Percentiles rank a stretch among this genome's conserved stretches.
Evolutionary conservation across 495 filamentous ascomycete species (phyloP).

Genomic region (Neurospora sublineolata): DNA sequence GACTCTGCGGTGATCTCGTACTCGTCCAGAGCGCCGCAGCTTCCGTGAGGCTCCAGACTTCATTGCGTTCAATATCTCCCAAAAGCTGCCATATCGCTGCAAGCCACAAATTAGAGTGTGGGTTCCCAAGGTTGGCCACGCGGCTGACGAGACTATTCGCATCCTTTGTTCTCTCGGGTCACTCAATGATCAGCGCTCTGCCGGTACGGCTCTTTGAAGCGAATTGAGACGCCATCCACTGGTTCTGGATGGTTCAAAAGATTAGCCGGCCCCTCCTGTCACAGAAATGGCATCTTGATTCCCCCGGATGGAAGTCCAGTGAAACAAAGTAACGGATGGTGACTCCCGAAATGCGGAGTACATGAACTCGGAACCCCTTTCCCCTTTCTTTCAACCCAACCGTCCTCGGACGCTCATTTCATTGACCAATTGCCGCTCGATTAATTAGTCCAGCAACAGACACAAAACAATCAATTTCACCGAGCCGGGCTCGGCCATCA

Average conservation of each 20-base stretch:
- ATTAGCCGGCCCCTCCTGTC: not conserved
- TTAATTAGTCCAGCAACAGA: not conserved
- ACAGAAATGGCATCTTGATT: not conserved
- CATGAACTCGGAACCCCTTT: not conserved
- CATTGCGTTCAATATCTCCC: not conserved
- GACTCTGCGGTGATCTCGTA: not conserved
- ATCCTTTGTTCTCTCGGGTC: not conserved
- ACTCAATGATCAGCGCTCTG: not conserved
- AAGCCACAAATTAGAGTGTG: not conserved
- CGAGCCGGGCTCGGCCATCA: not conserved
- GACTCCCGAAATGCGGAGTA: not conserved
- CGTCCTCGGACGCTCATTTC: not conserved
- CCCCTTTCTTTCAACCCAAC: not conserved
- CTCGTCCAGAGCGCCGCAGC: not conserved
- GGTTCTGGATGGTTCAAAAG: not conserved
- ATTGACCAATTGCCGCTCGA: not conserved
- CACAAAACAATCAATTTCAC: not conserved
- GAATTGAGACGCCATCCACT: not conserved
- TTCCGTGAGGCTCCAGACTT: not conserved
- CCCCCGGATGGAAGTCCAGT: not conserved
- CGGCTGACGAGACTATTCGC: not conserved
- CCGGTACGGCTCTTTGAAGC: not conserved
- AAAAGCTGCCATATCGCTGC: not conserved
- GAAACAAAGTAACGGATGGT: not conserved
- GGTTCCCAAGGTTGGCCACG: not conserved